Percentiles rank a stretch among this genome's conserved stretches.
Conservation (phyloP, 495 filamentous ascomycete genomes). For the Rhizodiscina lignyota region DNA sequence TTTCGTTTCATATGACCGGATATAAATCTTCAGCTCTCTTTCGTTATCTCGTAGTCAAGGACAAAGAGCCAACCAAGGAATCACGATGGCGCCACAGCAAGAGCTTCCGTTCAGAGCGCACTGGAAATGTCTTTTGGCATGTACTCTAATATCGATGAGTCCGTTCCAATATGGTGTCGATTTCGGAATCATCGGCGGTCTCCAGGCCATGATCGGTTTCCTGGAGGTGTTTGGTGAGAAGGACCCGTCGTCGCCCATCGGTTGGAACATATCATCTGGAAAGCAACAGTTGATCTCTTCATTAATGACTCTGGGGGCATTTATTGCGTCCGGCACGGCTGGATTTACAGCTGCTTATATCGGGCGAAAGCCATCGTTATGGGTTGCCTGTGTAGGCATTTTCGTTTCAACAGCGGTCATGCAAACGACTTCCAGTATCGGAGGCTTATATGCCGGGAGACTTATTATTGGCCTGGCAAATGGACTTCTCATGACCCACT, state of each 20-base stretch:
- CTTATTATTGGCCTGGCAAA: constrained; percentile 39
- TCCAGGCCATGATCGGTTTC: constrained; percentile 48
- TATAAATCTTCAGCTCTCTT: no score
- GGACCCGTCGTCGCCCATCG: constrained; percentile 26
- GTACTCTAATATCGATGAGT: constrained; percentile 30
- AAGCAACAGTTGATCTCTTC: constrained; percentile 39
- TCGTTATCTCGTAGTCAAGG: no score
- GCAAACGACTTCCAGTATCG: constrained; percentile 36
- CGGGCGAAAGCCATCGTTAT: constrained; percentile 31
- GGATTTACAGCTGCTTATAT: constrained; percentile 16
- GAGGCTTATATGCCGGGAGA: constrained; percentile 36
- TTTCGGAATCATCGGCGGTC: constrained; percentile 41
- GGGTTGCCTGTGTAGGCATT: constrained; percentile 31
- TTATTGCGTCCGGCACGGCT: constrained; percentile 35
- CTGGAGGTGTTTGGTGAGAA: constrained; percentile 24
- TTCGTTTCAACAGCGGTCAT: constrained; percentile 36
- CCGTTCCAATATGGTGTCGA: constrained; percentile 50
- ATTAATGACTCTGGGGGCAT: constrained; percentile 44
- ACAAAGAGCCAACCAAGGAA: no score
- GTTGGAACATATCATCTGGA: constrained; percentile 36
- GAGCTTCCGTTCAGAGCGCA: constrained; percentile 8
- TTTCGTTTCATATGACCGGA: no score
- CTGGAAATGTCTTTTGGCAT: constrained; percentile 24
- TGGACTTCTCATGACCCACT: constrained; percentile 41
- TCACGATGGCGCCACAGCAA: not conserved